A percentile compares a stretch with the other conserved stretches of the same genome.
These are phyloP conservation scores for Backusella morwellensis DNA, from an alignment of 192 early-diverging fungal species.

Conservation along the genomic window DNA sequence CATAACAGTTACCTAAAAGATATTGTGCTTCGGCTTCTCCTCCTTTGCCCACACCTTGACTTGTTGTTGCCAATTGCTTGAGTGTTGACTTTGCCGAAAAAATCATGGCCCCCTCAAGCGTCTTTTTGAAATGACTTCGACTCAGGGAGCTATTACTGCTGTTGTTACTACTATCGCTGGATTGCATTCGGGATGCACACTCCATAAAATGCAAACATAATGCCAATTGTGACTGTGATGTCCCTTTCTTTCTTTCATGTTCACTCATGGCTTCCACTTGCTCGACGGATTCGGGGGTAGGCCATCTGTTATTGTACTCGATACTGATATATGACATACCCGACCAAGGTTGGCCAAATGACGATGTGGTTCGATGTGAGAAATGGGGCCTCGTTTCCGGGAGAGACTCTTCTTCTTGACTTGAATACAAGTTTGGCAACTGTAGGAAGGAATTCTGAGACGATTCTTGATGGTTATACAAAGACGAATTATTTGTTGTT, in stretches of 20 bases:
- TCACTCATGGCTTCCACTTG: background rate
- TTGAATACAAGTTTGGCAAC: background rate
- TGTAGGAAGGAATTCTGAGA: background rate
- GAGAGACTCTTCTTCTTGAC: background rate
- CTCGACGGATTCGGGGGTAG: background rate
- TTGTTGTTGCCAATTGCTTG: conserved; percentile 73
- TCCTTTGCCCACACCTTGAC: conserved; percentile 58
- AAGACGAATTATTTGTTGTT: background rate
- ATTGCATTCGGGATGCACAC: background rate
- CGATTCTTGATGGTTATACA: background rate
- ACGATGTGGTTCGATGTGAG: background rate
- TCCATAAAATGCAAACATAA: conserved; percentile 11
- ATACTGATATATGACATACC: background rate
- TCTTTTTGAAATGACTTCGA: conserved; percentile 35
- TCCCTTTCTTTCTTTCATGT: background rate
- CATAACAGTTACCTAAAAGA: conserved; percentile 89
- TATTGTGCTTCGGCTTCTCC: conserved; percentile 89
- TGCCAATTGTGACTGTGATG: background rate
- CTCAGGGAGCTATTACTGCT: background rate
- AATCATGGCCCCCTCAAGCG: conserved; percentile 67
- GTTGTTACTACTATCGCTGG: background rate
- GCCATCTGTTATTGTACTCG: conserved; percentile 4
- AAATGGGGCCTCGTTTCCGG: background rate
- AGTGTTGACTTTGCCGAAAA: conserved; percentile 81
- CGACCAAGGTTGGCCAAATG: background rate